Percentiles rank a stretch among this genome's conserved stretches.
These are phyloP conservation scores for Boletus edulis DNA, from an alignment of 768 basidiomycete genomes.

Conservation along the genomic window DNA sequence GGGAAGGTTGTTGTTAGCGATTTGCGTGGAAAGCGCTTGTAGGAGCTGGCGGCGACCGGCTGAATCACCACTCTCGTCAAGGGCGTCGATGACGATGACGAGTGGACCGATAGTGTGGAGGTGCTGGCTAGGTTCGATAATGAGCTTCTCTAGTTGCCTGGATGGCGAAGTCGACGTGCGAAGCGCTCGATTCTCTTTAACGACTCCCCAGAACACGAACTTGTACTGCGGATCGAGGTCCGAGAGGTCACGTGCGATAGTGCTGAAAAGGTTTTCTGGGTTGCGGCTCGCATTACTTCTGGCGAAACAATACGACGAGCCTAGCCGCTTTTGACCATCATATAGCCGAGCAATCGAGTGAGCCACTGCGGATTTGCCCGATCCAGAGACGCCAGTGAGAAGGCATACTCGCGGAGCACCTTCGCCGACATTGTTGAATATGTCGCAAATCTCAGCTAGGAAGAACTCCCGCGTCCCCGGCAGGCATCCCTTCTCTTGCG, in stretches of 20 bases:
- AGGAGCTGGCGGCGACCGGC: slow-evolving; percentile 15
- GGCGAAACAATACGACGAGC: slow-evolving; percentile 14
- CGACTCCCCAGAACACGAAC: not conserved
- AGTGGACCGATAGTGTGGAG: not conserved
- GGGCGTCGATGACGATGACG: slow-evolving; percentile 17
- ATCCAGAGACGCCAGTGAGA: slow-evolving; percentile 15
- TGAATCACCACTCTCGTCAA: slow-evolving; percentile 21
- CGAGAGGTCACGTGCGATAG: not conserved
- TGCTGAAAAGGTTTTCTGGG: slow-evolving; percentile 21
- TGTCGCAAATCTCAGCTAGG: not conserved
- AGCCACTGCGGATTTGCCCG: not conserved
- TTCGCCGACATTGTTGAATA: not conserved
- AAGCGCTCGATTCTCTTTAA: not conserved
- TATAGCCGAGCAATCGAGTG: slow-evolving; percentile 1
- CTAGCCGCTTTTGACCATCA: not conserved
- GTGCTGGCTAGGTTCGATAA: not conserved
- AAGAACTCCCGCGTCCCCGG: not conserved
- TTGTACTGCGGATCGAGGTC: not conserved
- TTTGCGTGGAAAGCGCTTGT: not conserved
- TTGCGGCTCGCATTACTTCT: slow-evolving; percentile 1
- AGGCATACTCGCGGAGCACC: slow-evolving; percentile 2
- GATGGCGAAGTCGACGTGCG: not conserved
- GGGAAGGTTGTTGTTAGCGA: slow-evolving; percentile 4
- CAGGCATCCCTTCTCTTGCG: not conserved
- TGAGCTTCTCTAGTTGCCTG: not conserved